Evolutionary conservation across 1,284 basidiomycete genomes (phyloP).

Genomic region (Singerocomus rubriflavus): DNA sequence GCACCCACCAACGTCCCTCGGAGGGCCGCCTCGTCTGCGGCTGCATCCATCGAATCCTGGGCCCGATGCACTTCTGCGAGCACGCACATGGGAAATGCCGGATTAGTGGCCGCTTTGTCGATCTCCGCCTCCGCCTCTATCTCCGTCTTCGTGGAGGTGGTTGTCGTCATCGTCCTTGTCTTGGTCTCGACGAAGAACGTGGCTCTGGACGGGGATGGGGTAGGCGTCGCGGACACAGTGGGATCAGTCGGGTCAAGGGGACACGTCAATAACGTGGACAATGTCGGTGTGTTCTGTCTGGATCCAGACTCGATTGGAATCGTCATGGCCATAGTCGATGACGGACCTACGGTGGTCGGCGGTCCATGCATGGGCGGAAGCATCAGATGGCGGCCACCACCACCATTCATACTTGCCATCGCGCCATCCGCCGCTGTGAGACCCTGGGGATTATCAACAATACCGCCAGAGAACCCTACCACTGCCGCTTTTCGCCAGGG

Average conservation of each 20-base stretch:
- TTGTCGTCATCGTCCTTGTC: not conserved
- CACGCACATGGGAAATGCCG: slow-evolving; percentile 21
- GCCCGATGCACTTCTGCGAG: slow-evolving; percentile 38
- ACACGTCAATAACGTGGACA: not conserved
- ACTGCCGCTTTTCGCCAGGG: not conserved
- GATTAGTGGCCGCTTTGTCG: not conserved
- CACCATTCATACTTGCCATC: slow-evolving; percentile 11
- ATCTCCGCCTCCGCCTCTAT: no score
- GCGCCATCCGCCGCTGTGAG: slow-evolving; percentile 20
- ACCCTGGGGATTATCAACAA: slow-evolving; percentile 8
- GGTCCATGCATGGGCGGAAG: slow-evolving; percentile 12
- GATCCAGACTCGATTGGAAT: not conserved
- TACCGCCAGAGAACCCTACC: not conserved
- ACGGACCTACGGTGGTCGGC: not conserved
- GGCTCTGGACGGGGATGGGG: slow-evolving; percentile 15
- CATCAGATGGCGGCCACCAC: not conserved
- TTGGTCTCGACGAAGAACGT: slow-evolving; percentile 7
- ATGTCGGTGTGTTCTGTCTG: not conserved
- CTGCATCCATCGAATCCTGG: slow-evolving; percentile 56
- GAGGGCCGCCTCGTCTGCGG: slow-evolving; percentile 55
- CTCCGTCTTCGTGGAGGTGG: not conserved
- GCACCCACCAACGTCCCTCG: slow-evolving; percentile 56
- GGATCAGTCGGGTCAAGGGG: not conserved
- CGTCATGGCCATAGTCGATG: not conserved
- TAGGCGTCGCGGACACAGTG: not conserved